phyloP scores from a whole-genome alignment of 75 land plant genomes.

The Adiantum capillusveneris region DNA sequence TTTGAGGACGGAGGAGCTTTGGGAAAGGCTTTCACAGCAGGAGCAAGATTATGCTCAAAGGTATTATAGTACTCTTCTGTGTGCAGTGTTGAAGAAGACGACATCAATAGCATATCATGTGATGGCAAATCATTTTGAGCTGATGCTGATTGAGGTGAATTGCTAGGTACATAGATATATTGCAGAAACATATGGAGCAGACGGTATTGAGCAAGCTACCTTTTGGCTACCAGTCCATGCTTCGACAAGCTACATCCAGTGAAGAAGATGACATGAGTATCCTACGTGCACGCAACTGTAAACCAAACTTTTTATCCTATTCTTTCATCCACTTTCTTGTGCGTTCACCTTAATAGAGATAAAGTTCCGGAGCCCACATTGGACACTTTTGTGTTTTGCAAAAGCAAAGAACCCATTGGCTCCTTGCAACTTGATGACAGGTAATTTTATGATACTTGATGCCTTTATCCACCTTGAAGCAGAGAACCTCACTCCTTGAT shows the following conservation, averaged over 20 bases:
- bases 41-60: constrained; percentile 76
- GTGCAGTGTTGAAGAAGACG: too few species aligned
- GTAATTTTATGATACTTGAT: constrained; percentile 20
- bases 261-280: constrained; percentile 95
- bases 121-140: too few species aligned
- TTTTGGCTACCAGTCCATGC: constrained; percentile 60
- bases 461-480: too few species aligned
- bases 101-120: too few species aligned
- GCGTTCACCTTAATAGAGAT: background rate
- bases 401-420: constrained; percentile 47
- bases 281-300: too few species aligned
- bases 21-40: constrained; percentile 62
- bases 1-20: constrained; percentile 37
- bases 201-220: constrained; percentile 71
- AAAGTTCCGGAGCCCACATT: constrained; percentile 71
- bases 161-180: constrained; percentile 59
- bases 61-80: constrained; percentile 21
- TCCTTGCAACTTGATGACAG: constrained; percentile 80
- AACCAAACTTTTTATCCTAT: too few species aligned
- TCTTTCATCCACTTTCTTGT: too few species aligned
- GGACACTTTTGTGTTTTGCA: constrained; percentile 82
- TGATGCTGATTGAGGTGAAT: too few species aligned
- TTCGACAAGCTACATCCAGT: constrained; percentile 76
- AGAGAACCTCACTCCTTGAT: too few species aligned
- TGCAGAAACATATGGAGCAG: constrained; percentile 68